A percentile compares a stretch with the other conserved stretches of the same genome.
Conservation (phyloP, 345 rosid species). For the Anastatica hierochuntica region DNA sequence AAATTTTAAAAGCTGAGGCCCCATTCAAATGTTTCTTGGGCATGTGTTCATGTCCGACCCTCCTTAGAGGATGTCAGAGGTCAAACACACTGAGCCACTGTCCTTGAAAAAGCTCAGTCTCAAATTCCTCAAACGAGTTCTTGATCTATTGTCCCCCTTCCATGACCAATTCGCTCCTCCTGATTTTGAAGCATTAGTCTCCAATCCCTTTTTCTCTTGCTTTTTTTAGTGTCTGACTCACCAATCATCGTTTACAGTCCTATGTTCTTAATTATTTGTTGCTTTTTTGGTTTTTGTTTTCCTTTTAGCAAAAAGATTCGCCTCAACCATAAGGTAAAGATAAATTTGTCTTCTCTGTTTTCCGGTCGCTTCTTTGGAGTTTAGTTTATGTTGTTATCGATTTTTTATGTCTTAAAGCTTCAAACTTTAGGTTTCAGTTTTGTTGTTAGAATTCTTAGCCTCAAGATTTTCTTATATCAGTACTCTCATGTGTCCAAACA, state of each 20-base stretch:
- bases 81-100: conserved; percentile 80
- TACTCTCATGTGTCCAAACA: too few species aligned
- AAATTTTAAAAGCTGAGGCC: too few species aligned
- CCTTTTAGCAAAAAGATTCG: conserved; percentile 72
- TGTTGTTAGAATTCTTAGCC: background rate
- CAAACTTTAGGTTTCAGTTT: background rate
- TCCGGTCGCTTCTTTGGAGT: too few species aligned
- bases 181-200: conserved; percentile 60
- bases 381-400: too few species aligned
- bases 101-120: conserved; percentile 82
- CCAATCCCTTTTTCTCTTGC: too few species aligned
- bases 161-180: conserved; percentile 69
- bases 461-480: too few species aligned
- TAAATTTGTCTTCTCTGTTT: conserved; percentile 1
- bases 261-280: too few species aligned
- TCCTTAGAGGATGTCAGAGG: too few species aligned
- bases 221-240: too few species aligned
- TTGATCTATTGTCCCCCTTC: conserved; percentile 77
- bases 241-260: background rate
- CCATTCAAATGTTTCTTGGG: too few species aligned
- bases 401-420: background rate
- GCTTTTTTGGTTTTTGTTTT: background rate
- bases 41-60: too few species aligned
- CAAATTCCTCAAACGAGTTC: conserved; percentile 75
- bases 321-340: conserved; percentile 64